Evolutionary conservation across 768 basidiomycete species (phyloP).

Genomic region (Xanthoconium purpureum): DNA sequence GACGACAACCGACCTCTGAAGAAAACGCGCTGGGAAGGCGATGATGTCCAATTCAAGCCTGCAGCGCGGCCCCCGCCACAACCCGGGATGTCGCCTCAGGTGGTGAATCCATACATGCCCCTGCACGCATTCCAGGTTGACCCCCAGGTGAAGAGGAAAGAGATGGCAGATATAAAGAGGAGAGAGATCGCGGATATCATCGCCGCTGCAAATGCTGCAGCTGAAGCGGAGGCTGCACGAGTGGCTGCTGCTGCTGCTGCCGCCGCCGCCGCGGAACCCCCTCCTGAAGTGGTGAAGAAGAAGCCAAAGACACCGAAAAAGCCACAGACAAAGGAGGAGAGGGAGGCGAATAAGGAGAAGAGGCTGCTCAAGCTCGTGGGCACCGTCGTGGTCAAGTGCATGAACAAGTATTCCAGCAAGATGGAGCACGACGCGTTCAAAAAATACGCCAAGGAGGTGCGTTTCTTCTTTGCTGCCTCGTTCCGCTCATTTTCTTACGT

Average conservation of each 20-base stretch:
- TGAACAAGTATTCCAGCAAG: constrained; percentile 82
- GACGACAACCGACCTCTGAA: constrained; percentile 32
- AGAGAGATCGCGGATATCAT: constrained; percentile 40
- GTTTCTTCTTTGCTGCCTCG: constrained; percentile 17
- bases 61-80: neutral
- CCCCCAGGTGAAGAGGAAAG: neutral
- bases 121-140: neutral
- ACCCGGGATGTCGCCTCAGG: neutral
- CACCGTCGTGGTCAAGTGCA: constrained; percentile 84
- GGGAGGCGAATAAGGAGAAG: constrained; percentile 77
- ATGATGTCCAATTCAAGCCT: constrained; percentile 22
- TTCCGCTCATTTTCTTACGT: constrained; percentile 1
- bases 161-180: constrained; percentile 3
- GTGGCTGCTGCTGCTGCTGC: constrained; percentile 27
- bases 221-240: constrained; percentile 32
- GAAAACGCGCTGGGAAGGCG: constrained; percentile 31
- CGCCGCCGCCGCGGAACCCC: constrained; percentile 5
- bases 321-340: constrained; percentile 50
- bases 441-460: constrained; percentile 90
- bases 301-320: constrained; percentile 37
- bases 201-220: constrained; percentile 38
- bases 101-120: neutral
- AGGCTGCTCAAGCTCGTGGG: constrained; percentile 78
- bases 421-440: constrained; percentile 86
- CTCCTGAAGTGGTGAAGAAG: constrained; percentile 21